phyloP scores from a whole-genome alignment of 371 early-diverging fungal species.

The Parasitella parasitica region DNA sequence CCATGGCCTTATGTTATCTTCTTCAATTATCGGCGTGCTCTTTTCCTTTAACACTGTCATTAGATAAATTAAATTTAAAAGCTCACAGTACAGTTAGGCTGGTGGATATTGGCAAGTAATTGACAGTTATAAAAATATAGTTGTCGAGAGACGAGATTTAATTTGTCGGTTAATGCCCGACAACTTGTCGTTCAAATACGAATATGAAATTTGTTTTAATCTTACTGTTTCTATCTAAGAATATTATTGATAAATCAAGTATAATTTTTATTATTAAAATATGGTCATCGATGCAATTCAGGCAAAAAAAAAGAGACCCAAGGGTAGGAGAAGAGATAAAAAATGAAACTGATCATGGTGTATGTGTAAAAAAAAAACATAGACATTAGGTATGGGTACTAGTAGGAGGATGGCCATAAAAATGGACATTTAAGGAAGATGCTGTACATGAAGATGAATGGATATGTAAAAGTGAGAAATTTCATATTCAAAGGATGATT shows the following conservation, averaged over 20 bases:
- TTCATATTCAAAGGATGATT: slow-evolving; percentile 9
- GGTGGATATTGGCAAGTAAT: no score
- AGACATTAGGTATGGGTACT: slow-evolving; percentile 1
- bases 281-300: slow-evolving; percentile 1
- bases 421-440: not conserved
- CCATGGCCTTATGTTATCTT: no score
- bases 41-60: no score
- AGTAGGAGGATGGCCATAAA: slow-evolving; percentile 1
- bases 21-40: no score
- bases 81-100: no score
- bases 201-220: slow-evolving; percentile 4
- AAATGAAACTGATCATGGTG: no score
- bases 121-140: not conserved
- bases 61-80: no score
- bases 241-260: not conserved
- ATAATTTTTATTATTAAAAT: no score
- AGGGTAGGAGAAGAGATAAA: slow-evolving; percentile 9
- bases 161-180: not conserved
- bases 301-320: no score
- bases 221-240: not conserved
- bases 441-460: not conserved
- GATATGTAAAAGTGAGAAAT: not conserved
- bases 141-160: not conserved
- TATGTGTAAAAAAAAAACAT: no score
- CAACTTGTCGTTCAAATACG: slow-evolving; percentile 1